phyloP scores from a whole-genome alignment of 805 yeast species.

The Jamesozyma rosinii region DNA sequence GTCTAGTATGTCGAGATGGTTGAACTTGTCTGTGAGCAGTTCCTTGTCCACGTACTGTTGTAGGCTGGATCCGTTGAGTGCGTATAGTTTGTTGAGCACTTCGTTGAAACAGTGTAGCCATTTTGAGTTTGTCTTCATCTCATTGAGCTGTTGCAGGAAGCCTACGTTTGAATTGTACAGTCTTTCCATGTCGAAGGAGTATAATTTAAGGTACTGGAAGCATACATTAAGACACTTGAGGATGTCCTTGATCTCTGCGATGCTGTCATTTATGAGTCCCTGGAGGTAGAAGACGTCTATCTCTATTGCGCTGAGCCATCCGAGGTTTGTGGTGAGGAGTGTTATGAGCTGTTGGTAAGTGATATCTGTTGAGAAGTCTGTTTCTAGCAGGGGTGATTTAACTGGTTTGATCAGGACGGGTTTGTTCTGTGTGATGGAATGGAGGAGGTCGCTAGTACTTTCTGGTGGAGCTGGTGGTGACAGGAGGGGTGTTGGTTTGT shows the following conservation, averaged over 20 bases:
- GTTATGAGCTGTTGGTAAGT: constrained; percentile 24
- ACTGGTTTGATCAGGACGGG: constrained; percentile 27
- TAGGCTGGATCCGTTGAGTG: constrained; percentile 5
- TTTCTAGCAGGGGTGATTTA: constrained; percentile 11
- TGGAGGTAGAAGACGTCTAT: constrained; percentile 33
- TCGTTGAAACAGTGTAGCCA: constrained; percentile 33
- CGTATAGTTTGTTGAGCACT: constrained; percentile 11
- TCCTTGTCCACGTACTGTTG: constrained; percentile 13
- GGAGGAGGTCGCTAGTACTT: background rate
- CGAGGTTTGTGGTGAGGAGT: constrained; percentile 38
- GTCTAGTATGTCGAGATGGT: constrained; percentile 9
- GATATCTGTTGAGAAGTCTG: background rate
- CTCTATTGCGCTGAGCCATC: constrained; percentile 43
- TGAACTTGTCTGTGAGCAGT: constrained; percentile 2
- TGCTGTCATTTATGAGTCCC: constrained; percentile 23
- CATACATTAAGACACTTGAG: constrained; percentile 41
- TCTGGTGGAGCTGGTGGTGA: background rate
- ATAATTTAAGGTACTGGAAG: constrained; percentile 41
- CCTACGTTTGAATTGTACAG: constrained; percentile 33
- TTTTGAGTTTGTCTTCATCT: constrained; percentile 35
- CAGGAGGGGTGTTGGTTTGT: constrained; percentile 10
- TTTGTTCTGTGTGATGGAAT: background rate
- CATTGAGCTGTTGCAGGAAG: constrained; percentile 33
- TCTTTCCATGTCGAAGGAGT: constrained; percentile 42
- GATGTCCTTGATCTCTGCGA: constrained; percentile 33